Percentiles rank a stretch among this genome's conserved stretches.
Conservation (phyloP, 805 yeast species). For the Spathaspora gorwiae region DNA sequence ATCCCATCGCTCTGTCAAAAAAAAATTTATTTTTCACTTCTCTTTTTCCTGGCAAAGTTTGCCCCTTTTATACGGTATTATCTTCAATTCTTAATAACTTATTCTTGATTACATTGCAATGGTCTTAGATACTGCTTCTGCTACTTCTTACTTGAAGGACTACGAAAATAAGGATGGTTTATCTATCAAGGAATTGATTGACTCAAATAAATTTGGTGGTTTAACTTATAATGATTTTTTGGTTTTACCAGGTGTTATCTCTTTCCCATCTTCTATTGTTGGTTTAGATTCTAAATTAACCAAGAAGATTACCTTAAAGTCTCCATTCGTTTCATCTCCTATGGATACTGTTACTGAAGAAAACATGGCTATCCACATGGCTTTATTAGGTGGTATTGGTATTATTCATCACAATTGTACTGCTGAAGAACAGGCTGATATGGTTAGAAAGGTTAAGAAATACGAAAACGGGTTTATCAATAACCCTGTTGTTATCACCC, state of each 20-base stretch:
- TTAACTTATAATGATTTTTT: constrained; percentile 95
- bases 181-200: constrained; percentile 78
- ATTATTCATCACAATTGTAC: constrained; percentile 96
- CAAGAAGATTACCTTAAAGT: constrained; percentile 82
- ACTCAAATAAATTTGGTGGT: constrained; percentile 88
- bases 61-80: constrained; percentile 21
- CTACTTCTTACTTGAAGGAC: constrained; percentile 59
- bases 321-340: constrained; percentile 97
- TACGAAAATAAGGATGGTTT: constrained; percentile 82
- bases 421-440: constrained; percentile 95
- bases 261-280: constrained; percentile 78
- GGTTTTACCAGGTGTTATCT: constrained; percentile 90
- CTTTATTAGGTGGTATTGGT: constrained; percentile 98
- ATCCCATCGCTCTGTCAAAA: not conserved
- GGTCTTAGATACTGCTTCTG: constrained; percentile 46
- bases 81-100: not conserved
- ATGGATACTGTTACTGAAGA: constrained; percentile 99
- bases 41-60: constrained; percentile 37
- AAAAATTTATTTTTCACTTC: constrained; percentile 3
- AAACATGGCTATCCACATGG: constrained; percentile 98
- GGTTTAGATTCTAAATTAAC: constrained; percentile 82
- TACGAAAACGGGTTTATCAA: constrained; percentile 96
- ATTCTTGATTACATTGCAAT: constrained; percentile 1
- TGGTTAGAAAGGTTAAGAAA: constrained; percentile 95
- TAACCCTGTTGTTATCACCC: constrained; percentile 80